Evolutionary conservation across 108 stramenopile species (phyloP).

Genomic region (Asterionellopsis glacialis): DNA sequence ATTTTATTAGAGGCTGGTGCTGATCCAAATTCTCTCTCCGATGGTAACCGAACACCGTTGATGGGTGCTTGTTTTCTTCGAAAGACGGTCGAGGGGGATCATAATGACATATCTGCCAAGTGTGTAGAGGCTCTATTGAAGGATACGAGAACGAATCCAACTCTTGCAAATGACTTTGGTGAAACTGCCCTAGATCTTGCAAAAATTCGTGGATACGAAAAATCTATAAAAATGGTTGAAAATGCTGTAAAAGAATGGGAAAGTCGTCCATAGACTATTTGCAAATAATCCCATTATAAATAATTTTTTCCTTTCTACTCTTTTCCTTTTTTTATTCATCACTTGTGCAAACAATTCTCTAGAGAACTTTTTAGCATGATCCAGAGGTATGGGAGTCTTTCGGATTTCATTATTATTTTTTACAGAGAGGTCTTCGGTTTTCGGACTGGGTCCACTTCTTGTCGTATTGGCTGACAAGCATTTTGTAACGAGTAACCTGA

Average conservation of each 20-base stretch:
- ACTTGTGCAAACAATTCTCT: too few relatives aligned
- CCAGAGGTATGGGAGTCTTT: too few relatives aligned
- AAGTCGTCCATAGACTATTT: too few relatives aligned
- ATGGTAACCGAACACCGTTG: slow-evolving; percentile 27
- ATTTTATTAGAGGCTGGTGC: slow-evolving; percentile 20
- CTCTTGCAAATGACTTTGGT: slow-evolving; percentile 22
- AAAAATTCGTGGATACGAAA: slow-evolving; percentile 15
- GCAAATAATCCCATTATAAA: too few relatives aligned
- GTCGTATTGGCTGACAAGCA: too few relatives aligned
- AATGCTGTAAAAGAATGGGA: slow-evolving; percentile 17
- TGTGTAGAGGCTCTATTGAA: slow-evolving; percentile 25
- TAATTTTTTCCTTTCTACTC: too few relatives aligned
- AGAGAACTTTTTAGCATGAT: too few relatives aligned
- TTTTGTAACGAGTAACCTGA: too few relatives aligned
- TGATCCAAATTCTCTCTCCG: slow-evolving; percentile 27
- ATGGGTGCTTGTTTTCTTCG: slow-evolving; percentile 35
- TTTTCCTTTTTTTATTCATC: too few relatives aligned
- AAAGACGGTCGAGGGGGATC: slow-evolving; percentile 1
- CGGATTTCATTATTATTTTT: too few relatives aligned
- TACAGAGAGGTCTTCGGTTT: too few relatives aligned
- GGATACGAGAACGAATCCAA: slow-evolving; percentile 25
- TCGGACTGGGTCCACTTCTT: too few relatives aligned
- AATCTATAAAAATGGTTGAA: slow-evolving; percentile 14
- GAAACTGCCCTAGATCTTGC: slow-evolving; percentile 28
- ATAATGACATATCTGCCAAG: neutral